These are phyloP conservation scores for Leishmania braziliensis DNA, from an alignment of 208 protist species.

Conservation along the genomic window DNA sequence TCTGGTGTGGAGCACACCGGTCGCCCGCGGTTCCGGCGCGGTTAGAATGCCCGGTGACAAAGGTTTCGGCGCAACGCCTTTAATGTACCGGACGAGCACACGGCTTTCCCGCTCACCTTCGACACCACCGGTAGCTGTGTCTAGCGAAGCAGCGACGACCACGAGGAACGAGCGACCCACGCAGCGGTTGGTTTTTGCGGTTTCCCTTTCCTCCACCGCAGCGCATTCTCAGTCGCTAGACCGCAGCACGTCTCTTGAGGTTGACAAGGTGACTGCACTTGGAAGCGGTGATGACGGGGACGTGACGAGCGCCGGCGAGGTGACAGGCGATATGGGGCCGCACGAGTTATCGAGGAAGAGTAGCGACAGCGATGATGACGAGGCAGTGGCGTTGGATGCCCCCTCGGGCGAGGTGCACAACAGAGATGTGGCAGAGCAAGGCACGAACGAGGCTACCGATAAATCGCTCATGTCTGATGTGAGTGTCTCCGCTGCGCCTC, in stretches of 20 bases:
- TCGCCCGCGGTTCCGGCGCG: slow-evolving; percentile 11
- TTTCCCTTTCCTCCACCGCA: not conserved
- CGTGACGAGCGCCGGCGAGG: not conserved
- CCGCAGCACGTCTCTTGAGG: not conserved
- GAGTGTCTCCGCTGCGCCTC: not conserved
- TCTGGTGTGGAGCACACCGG: slow-evolving; percentile 33
- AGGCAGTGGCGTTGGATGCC: not conserved
- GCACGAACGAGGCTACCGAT: too few species aligned
- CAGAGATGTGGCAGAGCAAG: not conserved
- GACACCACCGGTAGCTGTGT: not conserved
- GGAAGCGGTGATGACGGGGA: not conserved
- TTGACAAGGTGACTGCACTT: not conserved
- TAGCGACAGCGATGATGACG: not conserved
- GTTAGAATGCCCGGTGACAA: slow-evolving; percentile 9
- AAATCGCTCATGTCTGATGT: not conserved
- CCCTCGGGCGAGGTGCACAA: not conserved
- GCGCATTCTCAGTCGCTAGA: not conserved
- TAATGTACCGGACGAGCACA: slow-evolving; percentile 29
- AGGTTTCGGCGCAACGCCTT: slow-evolving; percentile 21
- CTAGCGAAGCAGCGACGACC: not conserved
- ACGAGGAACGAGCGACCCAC: not conserved
- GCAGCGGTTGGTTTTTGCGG: slow-evolving; percentile 1
- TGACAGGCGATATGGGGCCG: not conserved
- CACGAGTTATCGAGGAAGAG: not conserved
- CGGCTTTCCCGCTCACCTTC: slow-evolving; percentile 15